These are phyloP conservation scores for Comarum palustre DNA, from an alignment of 306 rosid species.

Conservation along the genomic window DNA sequence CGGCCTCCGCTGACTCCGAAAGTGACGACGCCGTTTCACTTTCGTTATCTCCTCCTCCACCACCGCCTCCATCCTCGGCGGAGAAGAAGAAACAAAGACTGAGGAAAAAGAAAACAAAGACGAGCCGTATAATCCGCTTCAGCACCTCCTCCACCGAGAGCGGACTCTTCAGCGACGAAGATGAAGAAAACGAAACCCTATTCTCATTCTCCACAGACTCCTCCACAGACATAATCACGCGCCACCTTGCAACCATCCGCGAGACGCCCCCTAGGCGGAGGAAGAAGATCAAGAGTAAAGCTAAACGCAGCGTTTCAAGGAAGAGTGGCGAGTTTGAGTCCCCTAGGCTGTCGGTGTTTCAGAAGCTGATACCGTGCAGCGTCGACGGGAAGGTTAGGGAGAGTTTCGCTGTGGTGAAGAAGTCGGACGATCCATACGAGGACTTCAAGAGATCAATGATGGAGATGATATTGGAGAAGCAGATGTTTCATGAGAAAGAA, in stretches of 20 bases:
- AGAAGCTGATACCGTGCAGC: conserved; percentile 48
- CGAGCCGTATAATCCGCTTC: conserved; percentile 27
- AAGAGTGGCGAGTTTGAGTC: background rate
- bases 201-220: conserved; percentile 48
- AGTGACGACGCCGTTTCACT: conserved; percentile 23
- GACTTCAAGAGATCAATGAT: conserved; percentile 61
- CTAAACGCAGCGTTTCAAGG: conserved; percentile 26
- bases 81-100: conserved; percentile 30
- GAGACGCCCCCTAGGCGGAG: conserved; percentile 19
- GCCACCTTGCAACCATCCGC: conserved; percentile 31
- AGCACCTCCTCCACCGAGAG: conserved; percentile 60
- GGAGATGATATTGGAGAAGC: conserved; percentile 63
- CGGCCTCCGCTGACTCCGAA: conserved; percentile 31
- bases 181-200: conserved; percentile 55
- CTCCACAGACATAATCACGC: conserved; percentile 27
- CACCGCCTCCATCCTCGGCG: conserved; percentile 22
- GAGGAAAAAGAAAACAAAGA: conserved; percentile 33
- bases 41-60: conserved; percentile 16
- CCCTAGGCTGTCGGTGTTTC: conserved; percentile 57
- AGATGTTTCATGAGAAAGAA: conserved; percentile 46
- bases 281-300: conserved; percentile 19
- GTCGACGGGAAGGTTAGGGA: conserved; percentile 57
- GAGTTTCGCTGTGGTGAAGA: conserved; percentile 61
- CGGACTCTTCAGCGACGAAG: conserved; percentile 43
- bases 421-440: conserved; percentile 52